Base-by-base conservation (phyloP, 768 basidiomycete genomes). In the Serpula lacrymans region DNA sequence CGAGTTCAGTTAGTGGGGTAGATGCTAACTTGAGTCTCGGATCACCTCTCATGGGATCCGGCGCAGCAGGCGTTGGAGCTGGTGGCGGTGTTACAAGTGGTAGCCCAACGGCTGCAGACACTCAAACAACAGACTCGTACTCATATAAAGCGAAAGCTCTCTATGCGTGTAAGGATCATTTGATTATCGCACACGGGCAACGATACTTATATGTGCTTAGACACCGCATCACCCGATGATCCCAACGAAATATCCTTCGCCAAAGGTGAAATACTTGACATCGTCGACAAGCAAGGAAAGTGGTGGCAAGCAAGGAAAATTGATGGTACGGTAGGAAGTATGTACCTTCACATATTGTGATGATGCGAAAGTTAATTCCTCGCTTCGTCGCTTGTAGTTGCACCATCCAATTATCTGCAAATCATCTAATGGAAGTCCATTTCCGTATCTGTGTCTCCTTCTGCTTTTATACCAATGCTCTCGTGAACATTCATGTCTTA, bases 201-300 rank as follows among this genome's bases (percentile, higher is more conserved):
- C 45, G 29, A 51, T 47, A 34, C 53, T 59, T 20, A 65, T 48
- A 39, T 27, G 13, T 50, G 49, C 27, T 21, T 63, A 98, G 95
- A 99, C 68, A 78, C 77, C 35, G 95, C 93, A n/a, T 90, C 88
- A 2, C 70, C 87, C 21, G 94, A 97, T 43, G 96, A 99, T 61
- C 89, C 94, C 10, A 96, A 89, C 57, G 96, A 99, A 65, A 86
- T 99, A 28, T 88, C 89, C 34, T 97, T 99, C 63, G 55, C 68
- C 37, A 97, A 97, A 62, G 91, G 92, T 39, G 95, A 97, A 55
- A 71, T 91, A 28, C 77, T 98, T 47, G 92, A 96, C 47, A 86
- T 98, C 40, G 62, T 93, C 42, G 94, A 98, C 65, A 92, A 90
- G 64, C 80, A 88, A 53, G 88, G 88, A 36, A 89, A 91, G 58